Evolutionary conservation across 2,329 filamentous ascomycete genomes (phyloP).

Genomic region (Aspergillus luchuensis): DNA sequence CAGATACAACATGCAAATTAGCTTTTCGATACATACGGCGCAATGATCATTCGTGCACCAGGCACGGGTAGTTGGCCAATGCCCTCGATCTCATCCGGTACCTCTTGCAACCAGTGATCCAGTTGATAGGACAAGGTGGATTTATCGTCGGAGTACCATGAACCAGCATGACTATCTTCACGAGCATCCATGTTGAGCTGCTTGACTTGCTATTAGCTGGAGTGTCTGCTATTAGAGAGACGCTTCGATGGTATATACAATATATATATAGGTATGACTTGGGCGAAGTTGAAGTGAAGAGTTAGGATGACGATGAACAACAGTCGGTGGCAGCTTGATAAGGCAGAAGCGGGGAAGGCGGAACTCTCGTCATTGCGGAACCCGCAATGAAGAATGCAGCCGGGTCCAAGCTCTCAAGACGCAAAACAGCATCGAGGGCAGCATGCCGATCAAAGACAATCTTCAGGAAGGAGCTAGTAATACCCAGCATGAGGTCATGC

Average conservation of each 20-base stretch:
- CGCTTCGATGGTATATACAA: not conserved
- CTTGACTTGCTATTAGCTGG: not conserved
- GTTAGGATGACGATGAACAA: not conserved
- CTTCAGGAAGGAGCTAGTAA: too few relatives aligned
- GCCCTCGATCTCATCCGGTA: constrained; percentile 66
- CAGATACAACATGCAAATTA: not conserved
- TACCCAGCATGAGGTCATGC: too few relatives aligned
- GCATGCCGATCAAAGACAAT: too few relatives aligned
- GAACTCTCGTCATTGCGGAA: constrained; percentile 26
- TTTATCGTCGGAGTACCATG: constrained; percentile 75
- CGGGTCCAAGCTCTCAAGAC: too few relatives aligned
- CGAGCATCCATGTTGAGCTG: constrained; percentile 44
- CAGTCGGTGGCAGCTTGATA: constrained; percentile 4
- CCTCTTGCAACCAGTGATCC: constrained; percentile 70
- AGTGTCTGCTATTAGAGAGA: not conserved
- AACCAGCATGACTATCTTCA: constrained; percentile 75
- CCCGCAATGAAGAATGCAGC: not conserved
- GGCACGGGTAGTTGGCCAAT: constrained; percentile 67
- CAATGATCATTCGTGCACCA: constrained; percentile 82
- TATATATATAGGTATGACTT: not conserved
- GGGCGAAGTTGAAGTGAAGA: not conserved
- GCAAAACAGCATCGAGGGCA: too few relatives aligned
- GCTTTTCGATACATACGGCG: constrained; percentile 68
- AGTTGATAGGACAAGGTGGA: constrained; percentile 68
- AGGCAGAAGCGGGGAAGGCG: constrained; percentile 32